Percentiles rank a stretch among this genome's conserved stretches.
phyloP scores from a whole-genome alignment of 345 rosid genomes.

The Lepidium sativum region DNA sequence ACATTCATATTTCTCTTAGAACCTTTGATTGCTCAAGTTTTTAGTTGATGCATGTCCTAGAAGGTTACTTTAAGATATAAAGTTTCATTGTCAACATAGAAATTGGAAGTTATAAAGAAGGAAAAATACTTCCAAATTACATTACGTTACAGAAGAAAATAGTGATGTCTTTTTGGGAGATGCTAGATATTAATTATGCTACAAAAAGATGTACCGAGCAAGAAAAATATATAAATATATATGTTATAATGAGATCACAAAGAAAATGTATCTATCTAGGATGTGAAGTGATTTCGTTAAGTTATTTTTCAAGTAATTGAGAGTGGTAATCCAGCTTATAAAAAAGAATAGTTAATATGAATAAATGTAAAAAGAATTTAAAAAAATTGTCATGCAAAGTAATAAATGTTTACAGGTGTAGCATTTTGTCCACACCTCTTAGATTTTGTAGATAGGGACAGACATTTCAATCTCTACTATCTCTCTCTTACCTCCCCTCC shows the following conservation, averaged over 20 bases:
- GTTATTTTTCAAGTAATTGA: not conserved
- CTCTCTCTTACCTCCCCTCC: constrained; percentile 31
- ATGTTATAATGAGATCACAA: not conserved
- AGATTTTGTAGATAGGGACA: constrained; percentile 35
- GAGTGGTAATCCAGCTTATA: not conserved
- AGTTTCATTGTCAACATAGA: not conserved
- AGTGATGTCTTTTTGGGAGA: not conserved
- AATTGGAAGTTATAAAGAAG: not conserved
- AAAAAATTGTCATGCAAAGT: constrained; percentile 16
- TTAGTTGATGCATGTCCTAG: not conserved
- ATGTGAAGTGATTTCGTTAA: not conserved
- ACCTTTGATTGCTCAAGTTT: not conserved
- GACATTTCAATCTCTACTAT: constrained; percentile 24
- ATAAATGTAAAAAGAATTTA: no score
- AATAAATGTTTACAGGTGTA: constrained; percentile 13
- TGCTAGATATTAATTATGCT: not conserved
- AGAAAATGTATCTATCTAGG: not conserved
- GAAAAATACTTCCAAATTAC: not conserved
- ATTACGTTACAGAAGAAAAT: not conserved
- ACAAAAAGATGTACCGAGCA: not conserved
- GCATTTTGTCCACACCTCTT: constrained; percentile 27
- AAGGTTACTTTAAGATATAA: not conserved
- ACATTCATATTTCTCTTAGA: not conserved
- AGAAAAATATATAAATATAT: not conserved
- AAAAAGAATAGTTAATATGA: no score